Evolutionary conservation across 768 basidiomycete species (phyloP).

Genomic region (Pilatotrama ljubarskyi): DNA sequence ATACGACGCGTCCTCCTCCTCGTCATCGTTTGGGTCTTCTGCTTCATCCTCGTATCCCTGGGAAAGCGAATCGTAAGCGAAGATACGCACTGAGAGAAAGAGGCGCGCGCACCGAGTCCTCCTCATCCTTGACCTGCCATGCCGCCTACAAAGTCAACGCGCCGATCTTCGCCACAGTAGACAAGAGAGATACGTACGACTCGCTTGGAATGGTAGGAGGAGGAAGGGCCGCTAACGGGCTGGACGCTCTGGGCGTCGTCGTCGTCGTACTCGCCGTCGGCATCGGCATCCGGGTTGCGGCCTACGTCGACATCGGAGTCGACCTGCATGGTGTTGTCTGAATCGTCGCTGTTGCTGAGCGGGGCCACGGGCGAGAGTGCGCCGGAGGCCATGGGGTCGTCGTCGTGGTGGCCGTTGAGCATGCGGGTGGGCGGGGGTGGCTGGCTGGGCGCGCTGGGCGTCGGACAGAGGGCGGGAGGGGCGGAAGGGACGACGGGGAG

Average conservation of each 20-base stretch:
- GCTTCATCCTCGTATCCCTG: conserved; percentile 57
- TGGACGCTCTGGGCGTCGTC: conserved; percentile 47
- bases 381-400: conserved; percentile 26
- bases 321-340: conserved; percentile 65
- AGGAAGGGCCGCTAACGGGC: conserved; percentile 40
- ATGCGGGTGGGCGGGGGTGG: conserved; percentile 22
- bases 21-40: conserved; percentile 48
- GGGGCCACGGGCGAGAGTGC: conserved; percentile 30
- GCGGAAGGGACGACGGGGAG: conserved; percentile 27
- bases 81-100: conserved; percentile 23
- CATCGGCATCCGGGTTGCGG: conserved; percentile 39
- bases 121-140: conserved; percentile 36
- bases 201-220: conserved; percentile 34
- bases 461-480: conserved; percentile 25
- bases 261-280: conserved; percentile 64
- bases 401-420: conserved; percentile 27
- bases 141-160: conserved; percentile 19
- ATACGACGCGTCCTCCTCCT: conserved; percentile 76
- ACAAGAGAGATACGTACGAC: conserved; percentile 28
- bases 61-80: conserved; percentile 28
- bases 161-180: background rate
- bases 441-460: conserved; percentile 16
- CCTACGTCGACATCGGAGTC: conserved; percentile 58
- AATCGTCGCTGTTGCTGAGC: conserved; percentile 40
- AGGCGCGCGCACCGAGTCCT: conserved; percentile 52